These are phyloP conservation scores for Dendrobium huoshanense DNA, from an alignment of 106 monocot species.

Conservation along the genomic window DNA sequence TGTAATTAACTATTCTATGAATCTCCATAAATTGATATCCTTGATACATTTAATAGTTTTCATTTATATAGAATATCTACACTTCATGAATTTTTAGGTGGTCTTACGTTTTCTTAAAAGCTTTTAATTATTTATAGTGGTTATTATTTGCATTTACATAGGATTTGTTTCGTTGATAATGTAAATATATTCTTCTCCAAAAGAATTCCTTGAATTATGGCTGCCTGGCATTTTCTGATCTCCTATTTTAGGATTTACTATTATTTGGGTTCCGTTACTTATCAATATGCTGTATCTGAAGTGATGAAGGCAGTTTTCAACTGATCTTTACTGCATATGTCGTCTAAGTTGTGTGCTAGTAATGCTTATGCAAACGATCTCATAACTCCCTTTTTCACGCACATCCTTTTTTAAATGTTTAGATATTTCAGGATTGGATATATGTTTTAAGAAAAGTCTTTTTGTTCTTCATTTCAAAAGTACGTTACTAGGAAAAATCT, in stretches of 20 bases:
- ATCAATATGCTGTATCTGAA: not conserved
- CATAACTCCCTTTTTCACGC: not conserved
- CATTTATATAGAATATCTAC: not conserved
- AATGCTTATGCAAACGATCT: not conserved
- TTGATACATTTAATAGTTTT: not conserved
- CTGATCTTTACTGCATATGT: not conserved
- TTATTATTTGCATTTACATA: not conserved
- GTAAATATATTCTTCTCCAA: not conserved
- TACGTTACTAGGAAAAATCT: no score
- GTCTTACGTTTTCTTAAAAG: not conserved
- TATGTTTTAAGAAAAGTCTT: not conserved
- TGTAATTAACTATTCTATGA: slow-evolving; percentile 26
- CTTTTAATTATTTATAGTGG: not conserved
- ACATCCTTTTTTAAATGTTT: not conserved
- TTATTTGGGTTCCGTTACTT: not conserved
- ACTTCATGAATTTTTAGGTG: no score
- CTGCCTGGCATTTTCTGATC: not conserved
- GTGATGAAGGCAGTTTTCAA: not conserved
- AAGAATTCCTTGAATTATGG: not conserved
- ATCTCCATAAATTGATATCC: not conserved
- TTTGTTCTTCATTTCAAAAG: not conserved
- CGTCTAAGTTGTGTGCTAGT: not conserved
- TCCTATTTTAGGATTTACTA: not conserved
- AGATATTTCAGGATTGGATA: not conserved
- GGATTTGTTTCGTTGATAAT: not conserved